Percentiles rank a stretch among this genome's conserved stretches.
Conservation (phyloP, 2,329 filamentous ascomycete genomes). For the Leptographium wingfieldii region DNA sequence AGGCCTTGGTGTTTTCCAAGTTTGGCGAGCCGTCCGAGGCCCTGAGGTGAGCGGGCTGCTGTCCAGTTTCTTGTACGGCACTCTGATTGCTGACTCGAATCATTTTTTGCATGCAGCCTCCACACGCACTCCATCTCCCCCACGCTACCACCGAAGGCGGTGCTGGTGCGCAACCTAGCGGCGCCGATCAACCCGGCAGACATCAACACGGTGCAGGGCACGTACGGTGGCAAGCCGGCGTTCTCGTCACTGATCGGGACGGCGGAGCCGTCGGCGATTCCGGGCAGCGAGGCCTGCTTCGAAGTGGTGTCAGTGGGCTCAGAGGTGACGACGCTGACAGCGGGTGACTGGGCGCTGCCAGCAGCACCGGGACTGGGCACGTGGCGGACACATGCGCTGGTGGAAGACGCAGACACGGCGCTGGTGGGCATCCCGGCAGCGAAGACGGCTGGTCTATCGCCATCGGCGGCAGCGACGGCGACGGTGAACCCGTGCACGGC, state of each 20-base stretch:
- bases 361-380: slow-evolving; percentile 74
- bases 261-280: slow-evolving; percentile 59
- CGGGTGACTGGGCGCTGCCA: slow-evolving; percentile 92
- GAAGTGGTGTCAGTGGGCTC: slow-evolving; percentile 66
- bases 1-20: slow-evolving; percentile 63
- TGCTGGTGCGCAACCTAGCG: slow-evolving; percentile 79
- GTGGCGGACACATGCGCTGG: slow-evolving; percentile 83
- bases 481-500: slow-evolving; percentile 90
- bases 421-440: slow-evolving; percentile 47
- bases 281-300: slow-evolving; percentile 87
- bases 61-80: background rate
- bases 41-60: slow-evolving; percentile 32
- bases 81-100: background rate
- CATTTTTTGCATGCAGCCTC: slow-evolving; percentile 29
- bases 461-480: slow-evolving; percentile 75
- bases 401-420: slow-evolving; percentile 34
- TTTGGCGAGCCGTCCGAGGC: slow-evolving; percentile 66
- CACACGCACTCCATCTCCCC: slow-evolving; percentile 70
- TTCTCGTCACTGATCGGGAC: slow-evolving; percentile 69
- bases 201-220: slow-evolving; percentile 95
- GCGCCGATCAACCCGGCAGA: slow-evolving; percentile 94
- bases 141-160: slow-evolving; percentile 45
- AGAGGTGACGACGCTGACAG: slow-evolving; percentile 38
- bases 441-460: slow-evolving; percentile 34
- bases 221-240: slow-evolving; percentile 75